These are phyloP conservation scores for Cladobotryum protrusum DNA, from an alignment of 2,329 filamentous ascomycete genomes.

Conservation along the genomic window DNA sequence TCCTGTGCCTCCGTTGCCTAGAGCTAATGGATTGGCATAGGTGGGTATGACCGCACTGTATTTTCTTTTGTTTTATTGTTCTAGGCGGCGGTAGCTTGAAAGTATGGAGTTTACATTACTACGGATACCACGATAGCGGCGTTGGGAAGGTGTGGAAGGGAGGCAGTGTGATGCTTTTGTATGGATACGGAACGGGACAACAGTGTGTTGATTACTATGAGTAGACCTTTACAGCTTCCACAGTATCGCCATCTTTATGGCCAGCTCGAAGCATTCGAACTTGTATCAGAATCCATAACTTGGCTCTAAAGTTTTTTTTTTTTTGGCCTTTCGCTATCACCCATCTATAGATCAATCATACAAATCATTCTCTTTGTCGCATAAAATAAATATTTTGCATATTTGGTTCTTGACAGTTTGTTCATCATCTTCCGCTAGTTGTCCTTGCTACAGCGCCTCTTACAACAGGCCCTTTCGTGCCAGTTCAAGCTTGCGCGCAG, in stretches of 20 bases:
- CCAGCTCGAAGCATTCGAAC: not conserved
- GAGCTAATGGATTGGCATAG: constrained; percentile 27
- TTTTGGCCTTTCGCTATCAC: not conserved
- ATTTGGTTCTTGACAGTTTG: not conserved
- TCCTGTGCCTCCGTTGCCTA: constrained; percentile 39
- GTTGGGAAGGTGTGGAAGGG: not conserved
- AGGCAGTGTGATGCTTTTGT: not conserved
- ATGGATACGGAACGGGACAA: not conserved
- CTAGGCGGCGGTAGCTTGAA: no score
- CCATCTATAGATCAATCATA: not conserved
- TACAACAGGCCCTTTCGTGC: constrained; percentile 71
- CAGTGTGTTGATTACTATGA: not conserved
- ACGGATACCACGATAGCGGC: not conserved
- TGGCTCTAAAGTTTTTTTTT: not conserved
- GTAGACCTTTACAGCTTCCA: not conserved
- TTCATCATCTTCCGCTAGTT: not conserved
- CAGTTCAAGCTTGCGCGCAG: constrained; percentile 69
- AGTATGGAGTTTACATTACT: no score
- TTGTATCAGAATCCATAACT: not conserved
- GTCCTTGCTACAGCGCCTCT: not conserved
- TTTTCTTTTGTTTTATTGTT: no score
- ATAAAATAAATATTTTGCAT: not conserved
- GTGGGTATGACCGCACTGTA: not conserved
- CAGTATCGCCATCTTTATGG: not conserved
- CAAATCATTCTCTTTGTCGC: not conserved